Conservation (phyloP, 1,284 basidiomycete genomes). For the Sphaerobolus stellatus region DNA sequence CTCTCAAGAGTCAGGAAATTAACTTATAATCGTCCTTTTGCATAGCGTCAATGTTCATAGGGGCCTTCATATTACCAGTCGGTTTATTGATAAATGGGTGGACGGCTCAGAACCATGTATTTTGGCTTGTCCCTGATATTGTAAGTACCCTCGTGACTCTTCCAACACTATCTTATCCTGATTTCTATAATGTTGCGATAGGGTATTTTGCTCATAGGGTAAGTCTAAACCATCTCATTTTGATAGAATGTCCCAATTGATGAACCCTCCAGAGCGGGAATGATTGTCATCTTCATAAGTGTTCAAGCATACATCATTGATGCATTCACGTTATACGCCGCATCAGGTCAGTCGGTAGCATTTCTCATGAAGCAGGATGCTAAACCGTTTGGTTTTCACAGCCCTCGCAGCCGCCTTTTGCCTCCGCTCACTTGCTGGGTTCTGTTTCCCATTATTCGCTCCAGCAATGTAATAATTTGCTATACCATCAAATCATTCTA, state of each 20-base stretch:
- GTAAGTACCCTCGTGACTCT: conserved; percentile 37
- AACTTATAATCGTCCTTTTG: background rate
- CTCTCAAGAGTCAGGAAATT: no score
- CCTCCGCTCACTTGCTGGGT: conserved; percentile 60
- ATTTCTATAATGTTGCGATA: background rate
- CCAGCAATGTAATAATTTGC: conserved; percentile 49
- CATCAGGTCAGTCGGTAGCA: conserved; percentile 46
- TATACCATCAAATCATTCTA: background rate
- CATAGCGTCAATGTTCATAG: conserved; percentile 59
- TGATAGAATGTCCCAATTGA: no score
- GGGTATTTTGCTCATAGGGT: conserved; percentile 8
- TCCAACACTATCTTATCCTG: background rate
- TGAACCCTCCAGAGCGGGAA: conserved; percentile 48
- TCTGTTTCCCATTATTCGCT: conserved; percentile 68
- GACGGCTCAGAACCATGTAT: conserved; percentile 51
- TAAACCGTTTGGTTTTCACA: conserved; percentile 19
- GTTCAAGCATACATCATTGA: conserved; percentile 68
- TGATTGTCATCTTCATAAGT: conserved; percentile 55
- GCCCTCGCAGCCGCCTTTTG: conserved; percentile 59
- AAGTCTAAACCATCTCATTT: background rate
- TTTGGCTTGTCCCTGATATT: conserved; percentile 70
- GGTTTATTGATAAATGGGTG: conserved; percentile 69
- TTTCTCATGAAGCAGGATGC: background rate
- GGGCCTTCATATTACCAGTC: conserved; percentile 51
- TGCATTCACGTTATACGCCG: conserved; percentile 63